phyloP scores from a whole-genome alignment of 164 flowering plant genomes.

The Chimonanthus salicifolius region DNA sequence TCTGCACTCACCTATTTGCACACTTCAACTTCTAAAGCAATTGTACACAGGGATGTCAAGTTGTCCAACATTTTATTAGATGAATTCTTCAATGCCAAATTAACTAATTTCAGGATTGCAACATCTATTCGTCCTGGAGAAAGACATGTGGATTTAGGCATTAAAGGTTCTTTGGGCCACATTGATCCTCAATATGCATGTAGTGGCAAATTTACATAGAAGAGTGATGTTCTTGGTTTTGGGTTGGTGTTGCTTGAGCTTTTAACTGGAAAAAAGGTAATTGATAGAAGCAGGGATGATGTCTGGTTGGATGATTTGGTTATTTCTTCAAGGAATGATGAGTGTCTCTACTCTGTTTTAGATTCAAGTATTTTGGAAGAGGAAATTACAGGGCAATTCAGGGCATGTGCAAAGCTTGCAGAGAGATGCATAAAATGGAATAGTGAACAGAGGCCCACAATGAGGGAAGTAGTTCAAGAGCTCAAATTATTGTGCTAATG shows the following conservation, averaged over 20 bases:
- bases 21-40: conserved; percentile 2
- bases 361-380: conserved; percentile 2
- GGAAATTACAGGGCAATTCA: not conserved
- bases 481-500: not conserved
- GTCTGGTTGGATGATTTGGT: not conserved
- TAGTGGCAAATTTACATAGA: not conserved
- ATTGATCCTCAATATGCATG: not conserved
- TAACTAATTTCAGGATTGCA: conserved; percentile 3
- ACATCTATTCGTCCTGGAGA: not conserved
- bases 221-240: conserved; percentile 4
- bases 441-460: not conserved
- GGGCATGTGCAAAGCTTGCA: conserved; percentile 5
- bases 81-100: conserved; percentile 12
- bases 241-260: conserved; percentile 6
- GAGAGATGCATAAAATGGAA: not conserved
- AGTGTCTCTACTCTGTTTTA: not conserved
- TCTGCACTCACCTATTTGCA: conserved; percentile 10
- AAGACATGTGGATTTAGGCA: not conserved
- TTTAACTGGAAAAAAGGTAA: conserved; percentile 5
- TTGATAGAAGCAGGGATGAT: not conserved
- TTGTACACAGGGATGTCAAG: conserved; percentile 8
- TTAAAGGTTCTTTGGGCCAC: not conserved
- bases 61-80: conserved; percentile 15
- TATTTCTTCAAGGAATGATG: not conserved
- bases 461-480: conserved; percentile 1